Evolutionary conservation across 1,284 basidiomycete genomes (phyloP).

Genomic region (Sphagnurus paluster): DNA sequence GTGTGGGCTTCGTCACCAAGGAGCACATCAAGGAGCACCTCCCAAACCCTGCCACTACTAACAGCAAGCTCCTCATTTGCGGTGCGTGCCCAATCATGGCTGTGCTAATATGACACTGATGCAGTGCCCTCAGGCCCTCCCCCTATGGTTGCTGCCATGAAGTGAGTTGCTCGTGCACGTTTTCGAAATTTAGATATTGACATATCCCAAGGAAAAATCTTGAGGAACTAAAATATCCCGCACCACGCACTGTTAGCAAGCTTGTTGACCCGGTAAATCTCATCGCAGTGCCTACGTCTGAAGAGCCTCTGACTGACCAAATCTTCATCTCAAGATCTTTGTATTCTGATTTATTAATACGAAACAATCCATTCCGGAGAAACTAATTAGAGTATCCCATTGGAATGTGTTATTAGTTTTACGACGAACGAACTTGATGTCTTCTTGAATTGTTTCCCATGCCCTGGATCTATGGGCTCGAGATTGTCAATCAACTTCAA

Average conservation of each 20-base stretch:
- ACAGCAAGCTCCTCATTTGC: conserved; percentile 87
- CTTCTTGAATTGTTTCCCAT: too few relatives aligned
- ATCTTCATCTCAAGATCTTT: conserved; percentile 49
- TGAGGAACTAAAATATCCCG: conserved; percentile 83
- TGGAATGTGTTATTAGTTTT: too few relatives aligned
- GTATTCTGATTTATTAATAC: too few relatives aligned
- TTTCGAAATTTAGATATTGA: conserved; percentile 14
- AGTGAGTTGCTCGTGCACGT: conserved; percentile 52
- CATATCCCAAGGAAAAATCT: conserved; percentile 73
- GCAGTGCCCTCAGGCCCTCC: conserved; percentile 67
- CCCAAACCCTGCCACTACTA: conserved; percentile 53
- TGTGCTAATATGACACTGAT: conserved; percentile 9
- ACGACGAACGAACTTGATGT: too few relatives aligned
- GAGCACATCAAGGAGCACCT: conserved; percentile 87
- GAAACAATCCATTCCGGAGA: too few relatives aligned
- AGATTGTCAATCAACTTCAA: too few relatives aligned
- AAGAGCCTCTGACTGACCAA: not conserved
- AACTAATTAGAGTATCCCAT: not conserved
- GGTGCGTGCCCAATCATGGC: conserved; percentile 43
- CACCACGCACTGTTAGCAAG: conserved; percentile 90
- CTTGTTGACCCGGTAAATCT: conserved; percentile 79
- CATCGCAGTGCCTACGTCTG: too few relatives aligned
- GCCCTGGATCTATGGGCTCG: too few relatives aligned
- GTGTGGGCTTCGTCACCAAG: conserved; percentile 90
- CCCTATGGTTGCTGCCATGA: conserved; percentile 97